These are phyloP conservation scores for Erodium trifolium DNA, from an alignment of 441 rosid species.

Conservation along the genomic window DNA sequence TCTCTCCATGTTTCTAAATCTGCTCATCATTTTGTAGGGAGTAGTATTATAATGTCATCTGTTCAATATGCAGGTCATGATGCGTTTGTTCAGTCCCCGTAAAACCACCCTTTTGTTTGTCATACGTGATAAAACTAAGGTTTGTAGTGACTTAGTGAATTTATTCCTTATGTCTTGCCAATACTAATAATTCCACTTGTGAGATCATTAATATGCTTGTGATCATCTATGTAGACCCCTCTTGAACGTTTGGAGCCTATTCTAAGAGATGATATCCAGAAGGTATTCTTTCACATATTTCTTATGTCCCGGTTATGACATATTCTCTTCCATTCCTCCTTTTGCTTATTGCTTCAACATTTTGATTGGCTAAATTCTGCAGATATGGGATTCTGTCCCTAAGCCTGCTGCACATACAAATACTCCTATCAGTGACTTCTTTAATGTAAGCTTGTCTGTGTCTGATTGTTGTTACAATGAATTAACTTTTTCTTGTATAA, in stretches of 20 bases:
- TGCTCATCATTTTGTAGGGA: conserved; percentile 6
- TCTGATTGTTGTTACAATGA: not conserved
- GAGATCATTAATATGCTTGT: conserved; percentile 13
- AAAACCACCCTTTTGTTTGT: conserved; percentile 84
- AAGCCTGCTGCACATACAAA: conserved; percentile 58
- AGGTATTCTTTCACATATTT: conserved; percentile 11
- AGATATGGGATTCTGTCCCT: conserved; percentile 83
- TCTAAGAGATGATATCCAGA: conserved; percentile 79
- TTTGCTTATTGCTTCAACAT: conserved; percentile 16
- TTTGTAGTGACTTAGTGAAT: conserved; percentile 21
- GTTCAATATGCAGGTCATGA: conserved; percentile 20
- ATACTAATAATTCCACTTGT: not conserved
- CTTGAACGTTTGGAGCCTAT: conserved; percentile 59
- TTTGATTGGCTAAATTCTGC: conserved; percentile 26
- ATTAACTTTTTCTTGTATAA: not conserved
- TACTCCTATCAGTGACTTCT: conserved; percentile 71
- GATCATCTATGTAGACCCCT: conserved; percentile 57
- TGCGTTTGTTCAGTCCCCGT: conserved; percentile 85
- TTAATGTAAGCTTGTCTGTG: conserved; percentile 42
- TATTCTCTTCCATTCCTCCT: conserved; percentile 27
- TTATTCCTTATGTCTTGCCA: conserved; percentile 11
- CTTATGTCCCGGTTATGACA: no score
- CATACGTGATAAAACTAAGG: conserved; percentile 91
- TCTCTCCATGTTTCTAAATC: conserved; percentile 5
- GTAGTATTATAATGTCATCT: conserved; percentile 17